Conservation (phyloP, 345 rosid genomes). For the Raphanus raphanistrum region DNA sequence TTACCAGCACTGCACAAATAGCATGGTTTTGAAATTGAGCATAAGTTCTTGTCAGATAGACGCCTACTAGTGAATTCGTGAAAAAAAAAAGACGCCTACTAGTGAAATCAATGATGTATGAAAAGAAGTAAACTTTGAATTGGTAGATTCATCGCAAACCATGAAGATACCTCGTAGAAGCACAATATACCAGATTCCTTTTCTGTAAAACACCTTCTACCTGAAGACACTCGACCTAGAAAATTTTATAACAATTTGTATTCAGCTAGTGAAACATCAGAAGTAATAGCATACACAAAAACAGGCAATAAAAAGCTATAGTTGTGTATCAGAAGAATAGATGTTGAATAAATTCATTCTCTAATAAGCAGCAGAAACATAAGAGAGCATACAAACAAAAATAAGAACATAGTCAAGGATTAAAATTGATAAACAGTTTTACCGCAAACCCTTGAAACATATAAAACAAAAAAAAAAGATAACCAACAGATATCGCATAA, state of each 20-base stretch:
- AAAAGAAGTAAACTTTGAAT: conserved; percentile 14
- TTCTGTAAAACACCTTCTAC: conserved; percentile 92
- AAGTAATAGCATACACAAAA: conserved; percentile 29
- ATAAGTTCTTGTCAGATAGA: conserved; percentile 11
- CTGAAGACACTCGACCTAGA: conserved; percentile 92
- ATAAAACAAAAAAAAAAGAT: neutral
- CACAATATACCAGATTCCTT: conserved; percentile 93
- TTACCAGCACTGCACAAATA: conserved; percentile 77
- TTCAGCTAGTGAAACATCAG: conserved; percentile 17
- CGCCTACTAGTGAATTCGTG: conserved; percentile 15
- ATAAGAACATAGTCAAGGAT: conserved; percentile 1
- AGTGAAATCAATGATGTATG: conserved; percentile 9
- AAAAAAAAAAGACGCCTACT: conserved; percentile 10
- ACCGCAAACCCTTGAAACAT: conserved; percentile 10
- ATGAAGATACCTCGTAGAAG: conserved; percentile 86
- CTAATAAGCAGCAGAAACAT: neutral
- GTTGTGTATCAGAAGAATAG: neutral
- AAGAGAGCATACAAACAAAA: neutral
- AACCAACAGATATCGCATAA: conserved; percentile 13
- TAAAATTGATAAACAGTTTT: neutral
- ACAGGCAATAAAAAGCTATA: neutral
- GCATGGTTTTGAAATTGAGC: conserved; percentile 22
- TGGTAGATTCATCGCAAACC: conserved; percentile 9
- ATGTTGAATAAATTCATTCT: neutral
- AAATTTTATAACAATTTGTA: conserved; percentile 13